A percentile compares a stretch with the other conserved stretches of the same genome.
Evolutionary conservation across 225 moss, liverwort and hornwort genomes (phyloP).

Genomic region (Asterella californica): DNA sequence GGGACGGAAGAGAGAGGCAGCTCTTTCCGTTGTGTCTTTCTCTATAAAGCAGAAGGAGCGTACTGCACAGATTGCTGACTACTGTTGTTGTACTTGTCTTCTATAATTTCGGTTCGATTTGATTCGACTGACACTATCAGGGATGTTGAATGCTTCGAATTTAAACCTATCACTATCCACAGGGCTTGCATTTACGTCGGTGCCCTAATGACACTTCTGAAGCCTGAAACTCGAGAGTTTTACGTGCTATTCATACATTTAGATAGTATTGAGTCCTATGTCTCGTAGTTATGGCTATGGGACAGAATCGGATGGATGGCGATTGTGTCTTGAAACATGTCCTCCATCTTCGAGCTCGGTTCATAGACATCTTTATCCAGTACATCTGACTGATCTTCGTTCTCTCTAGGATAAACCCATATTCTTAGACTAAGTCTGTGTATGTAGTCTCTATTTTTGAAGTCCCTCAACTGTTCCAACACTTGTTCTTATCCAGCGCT

Average conservation of each 20-base stretch:
- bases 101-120: neutral
- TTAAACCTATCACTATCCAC: neutral
- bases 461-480: constrained; percentile 14
- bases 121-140: neutral
- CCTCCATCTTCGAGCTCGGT: neutral
- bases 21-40: too few relatives aligned
- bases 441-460: constrained; percentile 12
- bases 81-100: too few relatives aligned
- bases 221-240: neutral
- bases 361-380: constrained; percentile 11
- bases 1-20: too few relatives aligned
- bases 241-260: neutral
- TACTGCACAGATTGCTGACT: too few relatives aligned
- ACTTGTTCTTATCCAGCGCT: constrained; percentile 23
- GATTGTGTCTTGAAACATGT: constrained; percentile 3
- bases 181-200: neutral
- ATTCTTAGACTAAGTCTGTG: constrained; percentile 17
- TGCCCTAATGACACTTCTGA: neutral
- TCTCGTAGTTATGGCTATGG: neutral
- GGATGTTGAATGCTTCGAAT: neutral
- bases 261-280: neutral
- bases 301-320: too few relatives aligned
- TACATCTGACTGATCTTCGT: constrained; percentile 3
- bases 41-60: too few relatives aligned
- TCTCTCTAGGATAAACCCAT: constrained; percentile 19